Evolutionary conservation across 225 moss, liverwort and hornwort genomes (phyloP).

Genomic region (Marchantia paleacea): DNA sequence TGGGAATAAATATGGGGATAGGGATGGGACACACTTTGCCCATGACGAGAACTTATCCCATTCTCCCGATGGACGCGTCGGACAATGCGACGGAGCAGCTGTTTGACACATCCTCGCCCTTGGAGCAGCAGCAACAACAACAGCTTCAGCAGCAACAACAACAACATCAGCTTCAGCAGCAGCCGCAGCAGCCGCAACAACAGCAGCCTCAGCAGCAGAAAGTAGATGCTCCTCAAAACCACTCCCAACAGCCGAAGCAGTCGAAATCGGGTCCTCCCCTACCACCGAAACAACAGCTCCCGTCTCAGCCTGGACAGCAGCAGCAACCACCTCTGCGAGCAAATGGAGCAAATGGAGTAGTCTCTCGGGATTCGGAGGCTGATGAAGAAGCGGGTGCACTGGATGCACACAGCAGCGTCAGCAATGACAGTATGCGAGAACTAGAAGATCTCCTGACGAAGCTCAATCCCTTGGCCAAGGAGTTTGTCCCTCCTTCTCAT

Average conservation of each 20-base stretch:
- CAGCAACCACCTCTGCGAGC: constrained; percentile 29
- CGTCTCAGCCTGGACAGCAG: constrained; percentile 16
- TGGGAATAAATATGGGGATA: constrained; percentile 63
- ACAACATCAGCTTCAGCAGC: constrained; percentile 13
- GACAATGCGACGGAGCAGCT: constrained; percentile 62
- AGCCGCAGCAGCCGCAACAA: constrained; percentile 33
- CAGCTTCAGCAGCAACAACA: constrained; percentile 19
- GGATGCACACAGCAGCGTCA: constrained; percentile 71
- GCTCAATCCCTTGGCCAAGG: constrained; percentile 85
- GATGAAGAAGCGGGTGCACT: constrained; percentile 43
- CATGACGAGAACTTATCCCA: constrained; percentile 58
- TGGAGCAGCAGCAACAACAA: constrained; percentile 40
- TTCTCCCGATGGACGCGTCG: constrained; percentile 58
- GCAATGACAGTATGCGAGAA: constrained; percentile 80
- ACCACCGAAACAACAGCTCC: constrained; percentile 29
- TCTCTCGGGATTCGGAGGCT: constrained; percentile 39
- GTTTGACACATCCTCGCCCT: constrained; percentile 38
- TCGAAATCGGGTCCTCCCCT: constrained; percentile 30
- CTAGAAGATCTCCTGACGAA: constrained; percentile 86
- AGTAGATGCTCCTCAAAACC: constrained; percentile 25
- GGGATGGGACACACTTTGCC: constrained; percentile 44
- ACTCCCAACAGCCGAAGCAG: constrained; percentile 25
- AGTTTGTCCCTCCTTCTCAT: constrained; percentile 84
- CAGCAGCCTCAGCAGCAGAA: constrained; percentile 31
- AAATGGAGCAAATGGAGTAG: constrained; percentile 42